Evolutionary conservation across 2,329 filamentous ascomycete genomes (phyloP), one percentile per base, ranked within the genome.

Genomic region (Ilyonectria destructans): DNA sequence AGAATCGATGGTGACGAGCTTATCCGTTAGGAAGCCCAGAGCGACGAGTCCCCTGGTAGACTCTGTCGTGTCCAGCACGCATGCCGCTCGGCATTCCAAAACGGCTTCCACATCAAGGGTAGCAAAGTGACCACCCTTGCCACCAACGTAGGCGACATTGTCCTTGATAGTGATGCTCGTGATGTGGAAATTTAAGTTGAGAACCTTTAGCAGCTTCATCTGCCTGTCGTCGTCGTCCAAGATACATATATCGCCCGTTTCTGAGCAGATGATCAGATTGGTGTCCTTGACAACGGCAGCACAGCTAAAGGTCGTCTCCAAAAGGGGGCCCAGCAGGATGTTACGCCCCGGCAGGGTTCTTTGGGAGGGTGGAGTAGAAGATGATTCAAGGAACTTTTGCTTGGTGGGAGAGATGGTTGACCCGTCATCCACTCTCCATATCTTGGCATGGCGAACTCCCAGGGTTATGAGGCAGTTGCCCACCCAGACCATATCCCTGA

Each of bases 401-500:
- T 93, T 94, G 9, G 87, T 84, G 1, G 93, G 92, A 23, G 92
- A 92, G 6, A 83, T 82, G 19, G 86, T 82, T 48, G 84, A 64
- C 76, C 75, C 82, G 29, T 96, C 94, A 40, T 96, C 93, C 12
- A 96, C 87, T 73, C 92, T 91, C 96, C 96, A 99, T 58, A 97
- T 89, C 81, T 98, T 98, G 80, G 98, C 90, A 82, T 98, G 96
- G 29, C 96, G 90, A 58, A 96, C 92, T 15, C 96, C 96, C 26
- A 96, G 89, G 69, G 96, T 98, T 66, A 99, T 86, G 59, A 99
- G 86, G 72, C 83, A 93, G 73, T 87, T 92, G 12, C 95, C 95
- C 81, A 98, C 90, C 96, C 96, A 99, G 46, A 93, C 88, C 89
- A 99, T 97, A 60, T 92, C 91, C 71, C 91, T 92, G 75, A 98